Base-by-base conservation (phyloP, 1,284 basidiomycete genomes). In the Leccinum griseonigrum region DNA sequence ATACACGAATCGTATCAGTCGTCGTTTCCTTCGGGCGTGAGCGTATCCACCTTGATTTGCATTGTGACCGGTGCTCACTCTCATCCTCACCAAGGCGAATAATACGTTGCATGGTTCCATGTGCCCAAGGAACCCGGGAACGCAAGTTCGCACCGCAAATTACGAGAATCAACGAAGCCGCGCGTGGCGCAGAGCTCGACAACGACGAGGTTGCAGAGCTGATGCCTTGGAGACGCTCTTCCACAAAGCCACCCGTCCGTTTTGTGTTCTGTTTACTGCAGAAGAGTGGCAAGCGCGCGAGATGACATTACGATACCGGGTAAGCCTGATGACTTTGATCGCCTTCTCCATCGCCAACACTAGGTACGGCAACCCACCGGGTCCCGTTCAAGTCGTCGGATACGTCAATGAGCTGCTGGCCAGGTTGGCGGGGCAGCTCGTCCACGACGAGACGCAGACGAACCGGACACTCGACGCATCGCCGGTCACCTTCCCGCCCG, bases 151-250 rank as follows among this genome's bases (percentile, higher is more conserved):
- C 81, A 0, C 78, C 83, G 0, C 75, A 83, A 0, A 87, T 92
- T 60, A 82, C 82, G 0, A 82, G 86, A 22, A 77, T 95, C 48
- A 91, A 92, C 71, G 56, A 73, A 13, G 77, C 78, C 29, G 83
- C 86, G 1, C 85, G 88, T 1, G 85, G 84, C 0, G 76, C 80
- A 59, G 78, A 84, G 32, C 77, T 95, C 28, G 80, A 78, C 2
- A 70, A 81, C 22, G 64, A 68, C 4, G 91, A 96, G 65, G 77
- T 86, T 0, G 76, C 80, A 59, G 82, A 79, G 65, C 76, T 95
- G 28, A 86, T 92, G 81, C 91, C 0, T 95, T 94, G 71, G 90
- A 93, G 66, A 87, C 85, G 3, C 80, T 86, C n/a, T 84, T 81
- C 2, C 79, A 79, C 5, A 78, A 80, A 65, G 69, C 64, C 1